Percentiles rank a stretch among this genome's conserved stretches.
Conservation (phyloP, 1,139 yeast species). For the Suhomyces coccinellae region DNA sequence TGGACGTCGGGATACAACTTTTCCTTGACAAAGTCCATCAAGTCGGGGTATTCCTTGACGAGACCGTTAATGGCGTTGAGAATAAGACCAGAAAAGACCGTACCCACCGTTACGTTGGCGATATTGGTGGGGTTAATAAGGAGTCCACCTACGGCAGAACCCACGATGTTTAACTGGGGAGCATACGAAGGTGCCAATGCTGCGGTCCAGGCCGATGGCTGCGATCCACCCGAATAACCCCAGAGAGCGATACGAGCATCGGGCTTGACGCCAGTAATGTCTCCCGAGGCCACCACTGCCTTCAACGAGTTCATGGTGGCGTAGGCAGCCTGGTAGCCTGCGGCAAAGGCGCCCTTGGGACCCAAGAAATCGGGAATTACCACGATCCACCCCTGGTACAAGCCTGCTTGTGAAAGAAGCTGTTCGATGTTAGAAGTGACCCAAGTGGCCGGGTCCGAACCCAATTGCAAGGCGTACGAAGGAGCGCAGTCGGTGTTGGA, state of each 20-base stretch:
- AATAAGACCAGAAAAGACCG: constrained; percentile 28
- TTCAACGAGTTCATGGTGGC: constrained; percentile 31
- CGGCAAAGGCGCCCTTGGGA: constrained; percentile 27
- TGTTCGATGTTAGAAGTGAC: constrained; percentile 11
- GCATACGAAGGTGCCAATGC: constrained; percentile 34
- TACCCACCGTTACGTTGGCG: constrained; percentile 25
- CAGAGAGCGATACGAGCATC: constrained; percentile 30
- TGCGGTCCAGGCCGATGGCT: constrained; percentile 41
- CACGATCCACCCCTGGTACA: constrained; percentile 34
- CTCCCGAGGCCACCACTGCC: constrained; percentile 24
- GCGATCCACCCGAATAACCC: constrained; percentile 42
- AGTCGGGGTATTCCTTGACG: constrained; percentile 27
- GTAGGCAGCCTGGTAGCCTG: constrained; percentile 31
- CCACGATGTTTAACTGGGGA: constrained; percentile 31
- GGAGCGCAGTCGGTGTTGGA: constrained; percentile 32
- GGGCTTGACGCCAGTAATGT: constrained; percentile 24
- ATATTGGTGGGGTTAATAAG: constrained; percentile 26
- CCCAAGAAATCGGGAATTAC: constrained; percentile 39
- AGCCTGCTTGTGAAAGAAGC: constrained; percentile 13
- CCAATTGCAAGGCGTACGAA: constrained; percentile 29
- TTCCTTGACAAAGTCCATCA: constrained; percentile 6
- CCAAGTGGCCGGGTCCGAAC: constrained; percentile 18
- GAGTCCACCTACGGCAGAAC: constrained; percentile 37
- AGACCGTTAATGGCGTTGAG: constrained; percentile 30
- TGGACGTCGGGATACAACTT: neutral